These are phyloP conservation scores for Cutaneotrichosporon sp. DNA, from an alignment of 1,284 basidiomycete species.

Conservation along the genomic window DNA sequence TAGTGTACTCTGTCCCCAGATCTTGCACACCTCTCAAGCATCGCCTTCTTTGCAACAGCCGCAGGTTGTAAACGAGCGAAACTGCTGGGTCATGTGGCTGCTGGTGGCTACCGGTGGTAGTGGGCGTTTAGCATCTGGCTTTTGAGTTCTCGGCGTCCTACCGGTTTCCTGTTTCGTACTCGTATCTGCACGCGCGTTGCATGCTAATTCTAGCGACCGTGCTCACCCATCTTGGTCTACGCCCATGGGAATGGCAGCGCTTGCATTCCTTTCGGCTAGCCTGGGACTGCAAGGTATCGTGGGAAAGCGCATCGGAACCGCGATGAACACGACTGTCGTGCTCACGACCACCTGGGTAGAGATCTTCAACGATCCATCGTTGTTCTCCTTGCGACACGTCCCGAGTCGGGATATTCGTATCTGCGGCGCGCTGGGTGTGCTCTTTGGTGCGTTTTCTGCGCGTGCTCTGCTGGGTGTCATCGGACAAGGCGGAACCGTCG, in stretches of 20 bases:
- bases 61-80: too few relatives aligned
- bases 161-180: too few relatives aligned
- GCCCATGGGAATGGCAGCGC: constrained; percentile 59
- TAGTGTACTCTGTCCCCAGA: too few relatives aligned
- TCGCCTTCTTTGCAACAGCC: too few relatives aligned
- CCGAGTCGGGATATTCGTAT: constrained; percentile 66
- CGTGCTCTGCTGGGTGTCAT: constrained; percentile 53
- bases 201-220: constrained; percentile 41
- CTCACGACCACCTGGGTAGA: constrained; percentile 82
- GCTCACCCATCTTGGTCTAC: constrained; percentile 66
- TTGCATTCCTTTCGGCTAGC: constrained; percentile 72
- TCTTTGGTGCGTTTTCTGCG: constrained; percentile 69
- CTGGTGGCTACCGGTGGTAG: too few relatives aligned
- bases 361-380: constrained; percentile 68
- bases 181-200: too few relatives aligned
- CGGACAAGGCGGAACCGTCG: constrained; percentile 48
- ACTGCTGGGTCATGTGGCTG: too few relatives aligned
- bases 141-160: too few relatives aligned
- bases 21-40: too few relatives aligned
- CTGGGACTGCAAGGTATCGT: constrained; percentile 72
- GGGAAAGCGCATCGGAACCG: constrained; percentile 67
- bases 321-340: constrained; percentile 58
- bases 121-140: too few relatives aligned
- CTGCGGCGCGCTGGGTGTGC: constrained; percentile 62
- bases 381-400: constrained; percentile 56